phyloP scores from a whole-genome alignment of 352 stramenopile genomes.

The Phytophthora tubulina region DNA sequence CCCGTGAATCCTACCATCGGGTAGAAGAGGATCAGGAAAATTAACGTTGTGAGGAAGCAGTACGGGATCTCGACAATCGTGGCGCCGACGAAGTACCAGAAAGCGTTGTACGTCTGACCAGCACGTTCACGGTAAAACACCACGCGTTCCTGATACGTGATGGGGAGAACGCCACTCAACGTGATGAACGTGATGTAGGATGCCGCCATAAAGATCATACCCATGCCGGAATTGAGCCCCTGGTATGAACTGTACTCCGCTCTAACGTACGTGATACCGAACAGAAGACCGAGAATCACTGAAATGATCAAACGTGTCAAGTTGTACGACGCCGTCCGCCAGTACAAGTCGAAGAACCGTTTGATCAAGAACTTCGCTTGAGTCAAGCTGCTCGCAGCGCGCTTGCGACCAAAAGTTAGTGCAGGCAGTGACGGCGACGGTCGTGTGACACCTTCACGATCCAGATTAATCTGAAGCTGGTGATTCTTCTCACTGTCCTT shows the following conservation, averaged over 20 bases:
- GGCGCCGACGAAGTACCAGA: constrained; percentile 18
- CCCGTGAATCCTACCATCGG: constrained; percentile 24
- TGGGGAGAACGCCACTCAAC: constrained; percentile 8
- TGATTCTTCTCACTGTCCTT: constrained; percentile 16
- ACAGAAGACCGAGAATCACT: constrained; percentile 9
- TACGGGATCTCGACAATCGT: constrained; percentile 19
- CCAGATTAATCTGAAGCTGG: constrained; percentile 6
- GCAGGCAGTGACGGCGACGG: constrained; percentile 9
- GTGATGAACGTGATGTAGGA: constrained; percentile 27
- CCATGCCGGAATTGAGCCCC: constrained; percentile 18
- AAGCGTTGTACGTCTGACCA: constrained; percentile 19
- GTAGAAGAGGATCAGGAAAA: constrained; percentile 21
- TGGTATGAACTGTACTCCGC: constrained; percentile 22
- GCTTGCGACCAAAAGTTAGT: constrained; percentile 16
- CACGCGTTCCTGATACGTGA: constrained; percentile 11
- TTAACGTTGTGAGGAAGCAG: constrained; percentile 10
- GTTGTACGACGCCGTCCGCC: constrained; percentile 23
- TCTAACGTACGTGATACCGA: constrained; percentile 19
- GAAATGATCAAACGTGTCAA: constrained; percentile 25
- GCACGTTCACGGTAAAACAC: constrained; percentile 18
- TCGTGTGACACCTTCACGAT: constrained; percentile 6
- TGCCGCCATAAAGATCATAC: constrained; percentile 21
- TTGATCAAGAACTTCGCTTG: constrained; percentile 21
- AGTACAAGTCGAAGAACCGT: constrained; percentile 26
- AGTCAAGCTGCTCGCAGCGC: constrained; percentile 13